phyloP scores from a whole-genome alignment of 1,139 yeast genomes.

The Candida sp. region DNA sequence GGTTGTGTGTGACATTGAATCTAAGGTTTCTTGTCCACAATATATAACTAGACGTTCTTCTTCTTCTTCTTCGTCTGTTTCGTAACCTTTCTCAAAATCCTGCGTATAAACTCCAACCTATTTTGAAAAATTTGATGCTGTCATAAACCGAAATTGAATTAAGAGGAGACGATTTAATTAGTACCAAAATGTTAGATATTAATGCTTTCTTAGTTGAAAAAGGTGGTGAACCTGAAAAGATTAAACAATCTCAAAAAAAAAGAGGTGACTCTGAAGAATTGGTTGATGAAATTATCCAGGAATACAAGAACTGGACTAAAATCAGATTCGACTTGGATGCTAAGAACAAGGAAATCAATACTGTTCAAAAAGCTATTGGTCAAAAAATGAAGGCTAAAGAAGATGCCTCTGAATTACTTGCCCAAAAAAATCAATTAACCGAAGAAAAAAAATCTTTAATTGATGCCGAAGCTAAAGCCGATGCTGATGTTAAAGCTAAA shows the following conservation, averaged over 20 bases:
- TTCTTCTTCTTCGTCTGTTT: no score
- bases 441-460: slow-evolving; percentile 65
- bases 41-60: no score
- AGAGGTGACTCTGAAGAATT: slow-evolving; percentile 94
- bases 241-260: slow-evolving; percentile 85
- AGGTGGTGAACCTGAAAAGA: slow-evolving; percentile 92
- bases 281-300: slow-evolving; percentile 91
- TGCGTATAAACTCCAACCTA: slow-evolving; percentile 1
- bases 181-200: slow-evolving; percentile 76
- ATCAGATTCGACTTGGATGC: slow-evolving; percentile 92
- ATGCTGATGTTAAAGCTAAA: slow-evolving; percentile 67
- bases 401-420: slow-evolving; percentile 82
- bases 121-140: background rate
- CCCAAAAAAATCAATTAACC: slow-evolving; percentile 72
- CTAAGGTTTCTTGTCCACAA: no score
- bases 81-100: background rate
- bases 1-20: no score
- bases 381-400: slow-evolving; percentile 90
- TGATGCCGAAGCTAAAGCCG: slow-evolving; percentile 76
- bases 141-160: background rate
- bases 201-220: slow-evolving; percentile 88
- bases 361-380: slow-evolving; percentile 90
- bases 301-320: slow-evolving; percentile 90
- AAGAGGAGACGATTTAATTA: no score
- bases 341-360: slow-evolving; percentile 80